Base-by-base conservation (phyloP, 768 basidiomycete species). In the Dentipellis sp. region DNA sequence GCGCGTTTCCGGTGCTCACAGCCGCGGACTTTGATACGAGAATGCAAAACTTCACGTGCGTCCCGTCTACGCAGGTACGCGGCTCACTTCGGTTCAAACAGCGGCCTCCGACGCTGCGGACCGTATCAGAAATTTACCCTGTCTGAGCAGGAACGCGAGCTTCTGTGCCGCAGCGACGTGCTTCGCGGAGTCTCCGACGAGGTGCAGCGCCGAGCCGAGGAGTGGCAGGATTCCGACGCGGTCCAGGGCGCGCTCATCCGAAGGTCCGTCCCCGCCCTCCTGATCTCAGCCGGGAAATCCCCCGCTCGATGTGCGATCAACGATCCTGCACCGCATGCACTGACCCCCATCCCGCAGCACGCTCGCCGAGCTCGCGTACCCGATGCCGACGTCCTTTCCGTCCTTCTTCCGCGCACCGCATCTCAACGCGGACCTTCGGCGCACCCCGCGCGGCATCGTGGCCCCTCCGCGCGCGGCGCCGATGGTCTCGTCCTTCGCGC, bases 371-470 rank as follows among this genome's bases (percentile, higher is more conserved):
- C 67, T 73, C 8, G 67, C 76, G n/a, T 86, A 79, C 62, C 82
- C 84, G 8, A 66, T 84, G 16, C 79, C 83, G 7, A 75, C 75
- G 34, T 84, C 84, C 7, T 85, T 81, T 64, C 83, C 84, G 6
- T 61, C 65, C 4, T 73, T 80, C 50, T 75, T 78, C 62, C 35
- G 49, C 22, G 45, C 49, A 60, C 55, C 61, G 56, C 50, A 55
- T 11, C 47, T 60, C 34, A 63, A 39, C 50, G 57, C 19, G 4
- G 53, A 21, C 17, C 48, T n/a, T 22, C 58, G 19, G 45, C 59
- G 45, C 59, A 54, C 58, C 10, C 50, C 53, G 36, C 58, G 57
- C 35, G 55, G 50, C 46, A 47, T 56, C 21, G 34, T 50, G 10
- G 34, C 54, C 10, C 58, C 46, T 4, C 23, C 45, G 0, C 52